phyloP scores from a whole-genome alignment of 1,284 basidiomycete species.

The Trichosporon coremiiforme region DNA sequence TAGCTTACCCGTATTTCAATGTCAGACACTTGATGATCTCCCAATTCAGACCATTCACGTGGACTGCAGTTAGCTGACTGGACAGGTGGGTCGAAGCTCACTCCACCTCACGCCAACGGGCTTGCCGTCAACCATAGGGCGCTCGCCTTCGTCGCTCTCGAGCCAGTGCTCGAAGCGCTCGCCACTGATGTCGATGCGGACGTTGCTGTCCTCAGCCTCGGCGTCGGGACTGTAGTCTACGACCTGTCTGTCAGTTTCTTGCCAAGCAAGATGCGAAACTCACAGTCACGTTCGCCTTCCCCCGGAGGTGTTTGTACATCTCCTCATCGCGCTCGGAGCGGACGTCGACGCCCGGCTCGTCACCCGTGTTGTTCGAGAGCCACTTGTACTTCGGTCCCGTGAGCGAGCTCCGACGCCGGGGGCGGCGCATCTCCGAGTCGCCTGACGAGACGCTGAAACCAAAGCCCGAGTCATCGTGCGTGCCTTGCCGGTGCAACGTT shows the following conservation, averaged over 20 bases:
- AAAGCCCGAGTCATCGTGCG: neutral
- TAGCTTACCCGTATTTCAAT: slow-evolving; percentile 45
- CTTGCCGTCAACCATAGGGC: slow-evolving; percentile 43
- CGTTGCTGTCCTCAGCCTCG: slow-evolving; percentile 45
- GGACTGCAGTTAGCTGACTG: slow-evolving; percentile 36
- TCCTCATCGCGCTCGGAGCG: slow-evolving; percentile 49
- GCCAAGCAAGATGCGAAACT: too few relatives aligned
- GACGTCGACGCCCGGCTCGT: slow-evolving; percentile 57
- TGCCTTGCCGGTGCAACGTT: neutral
- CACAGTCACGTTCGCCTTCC: slow-evolving; percentile 39
- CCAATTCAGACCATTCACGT: slow-evolving; percentile 56
- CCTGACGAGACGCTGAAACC: neutral
- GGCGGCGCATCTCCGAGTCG: slow-evolving; percentile 10
- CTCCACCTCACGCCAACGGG: slow-evolving; percentile 49
- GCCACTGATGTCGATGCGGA: slow-evolving; percentile 51
- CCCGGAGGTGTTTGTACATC: slow-evolving; percentile 46
- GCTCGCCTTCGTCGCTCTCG: slow-evolving; percentile 40
- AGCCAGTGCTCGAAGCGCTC: slow-evolving; percentile 50
- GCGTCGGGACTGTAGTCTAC: slow-evolving; percentile 52
- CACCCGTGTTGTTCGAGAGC: slow-evolving; percentile 51
- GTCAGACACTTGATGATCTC: slow-evolving; percentile 54
- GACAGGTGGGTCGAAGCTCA: slow-evolving; percentile 30
- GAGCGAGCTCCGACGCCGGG: neutral
- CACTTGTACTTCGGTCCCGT: slow-evolving; percentile 36
- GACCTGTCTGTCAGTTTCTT: slow-evolving; percentile 23